Conservation (phyloP, 1,284 basidiomycete species). For the Cutaneotrichosporon dermatis region DNA sequence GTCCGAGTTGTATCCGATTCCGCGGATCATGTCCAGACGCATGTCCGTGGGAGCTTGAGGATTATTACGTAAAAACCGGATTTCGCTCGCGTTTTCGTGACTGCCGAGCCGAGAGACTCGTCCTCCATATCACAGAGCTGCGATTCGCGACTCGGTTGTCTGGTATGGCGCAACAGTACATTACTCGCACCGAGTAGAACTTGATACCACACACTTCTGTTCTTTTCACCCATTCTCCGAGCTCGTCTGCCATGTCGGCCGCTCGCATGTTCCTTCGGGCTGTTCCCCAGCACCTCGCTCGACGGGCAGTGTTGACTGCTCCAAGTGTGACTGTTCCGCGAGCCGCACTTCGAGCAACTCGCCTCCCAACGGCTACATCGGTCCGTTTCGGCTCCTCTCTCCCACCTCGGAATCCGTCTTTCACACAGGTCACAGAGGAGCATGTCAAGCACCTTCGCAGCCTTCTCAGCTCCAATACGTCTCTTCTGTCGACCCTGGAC, state of each 20-base stretch:
- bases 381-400: slow-evolving; percentile 39
- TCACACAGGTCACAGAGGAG: slow-evolving; percentile 50
- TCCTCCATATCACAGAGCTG: too few species aligned
- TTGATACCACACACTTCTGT: too few species aligned
- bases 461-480: slow-evolving; percentile 50
- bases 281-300: slow-evolving; percentile 4
- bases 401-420: slow-evolving; percentile 40
- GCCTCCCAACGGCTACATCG: not conserved
- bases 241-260: slow-evolving; percentile 15
- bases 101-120: too few species aligned
- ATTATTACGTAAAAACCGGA: too few species aligned
- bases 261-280: slow-evolving; percentile 19
- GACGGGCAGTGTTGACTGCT: slow-evolving; percentile 1
- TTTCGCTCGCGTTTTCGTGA: too few species aligned
- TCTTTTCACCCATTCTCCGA: too few species aligned
- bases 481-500: slow-evolving; percentile 52
- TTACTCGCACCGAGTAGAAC: too few species aligned
- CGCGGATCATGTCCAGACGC: too few species aligned
- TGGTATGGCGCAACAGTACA: too few species aligned
- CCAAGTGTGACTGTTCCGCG: slow-evolving; percentile 1
- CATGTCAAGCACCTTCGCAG: slow-evolving; percentile 52
- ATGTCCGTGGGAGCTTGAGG: too few species aligned
- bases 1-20: too few species aligned
- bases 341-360: not conserved
- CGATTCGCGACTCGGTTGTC: too few species aligned